Percentiles rank a stretch among this genome's conserved stretches.
Conservation (phyloP, 2,329 filamentous ascomycete species). For the Pseudodiploospora longispora region DNA sequence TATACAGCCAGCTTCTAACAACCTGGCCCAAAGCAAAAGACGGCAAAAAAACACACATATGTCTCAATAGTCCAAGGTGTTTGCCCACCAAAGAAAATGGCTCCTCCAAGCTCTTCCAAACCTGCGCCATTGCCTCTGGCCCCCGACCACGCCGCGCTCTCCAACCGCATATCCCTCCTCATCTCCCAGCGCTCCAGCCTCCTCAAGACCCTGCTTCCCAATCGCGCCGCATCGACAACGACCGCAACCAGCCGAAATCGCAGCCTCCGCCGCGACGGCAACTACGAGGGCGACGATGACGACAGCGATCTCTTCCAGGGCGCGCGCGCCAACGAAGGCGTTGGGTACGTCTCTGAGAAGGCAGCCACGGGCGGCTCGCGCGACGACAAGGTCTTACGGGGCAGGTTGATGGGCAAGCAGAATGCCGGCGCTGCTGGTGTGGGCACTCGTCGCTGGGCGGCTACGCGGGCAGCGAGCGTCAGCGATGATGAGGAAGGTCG, state of each 20-base stretch:
- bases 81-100: too few relatives aligned
- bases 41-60: too few relatives aligned
- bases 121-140: slow-evolving; percentile 25
- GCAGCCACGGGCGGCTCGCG: slow-evolving; percentile 14
- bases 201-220: slow-evolving; percentile 22
- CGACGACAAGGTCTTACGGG: slow-evolving; percentile 23
- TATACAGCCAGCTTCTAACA: too few relatives aligned
- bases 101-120: slow-evolving; percentile 1
- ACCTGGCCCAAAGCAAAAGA: too few relatives aligned
- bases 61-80: too few relatives aligned
- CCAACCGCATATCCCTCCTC: slow-evolving; percentile 35
- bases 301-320: slow-evolving; percentile 18
- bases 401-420: slow-evolving; percentile 20
- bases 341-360: slow-evolving; percentile 29
- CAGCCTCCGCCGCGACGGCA: slow-evolving; percentile 5
- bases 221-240: slow-evolving; percentile 10
- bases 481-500: slow-evolving; percentile 29
- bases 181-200: slow-evolving; percentile 26
- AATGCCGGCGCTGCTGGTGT: neutral
- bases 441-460: neutral
- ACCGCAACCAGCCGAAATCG: neutral
- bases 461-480: slow-evolving; percentile 20
- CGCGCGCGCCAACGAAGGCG: slow-evolving; percentile 28
- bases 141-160: slow-evolving; percentile 28
- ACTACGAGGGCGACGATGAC: slow-evolving; percentile 11